Evolutionary conservation across 805 yeast species (phyloP).

Genomic region (Candida namnaoensis): DNA sequence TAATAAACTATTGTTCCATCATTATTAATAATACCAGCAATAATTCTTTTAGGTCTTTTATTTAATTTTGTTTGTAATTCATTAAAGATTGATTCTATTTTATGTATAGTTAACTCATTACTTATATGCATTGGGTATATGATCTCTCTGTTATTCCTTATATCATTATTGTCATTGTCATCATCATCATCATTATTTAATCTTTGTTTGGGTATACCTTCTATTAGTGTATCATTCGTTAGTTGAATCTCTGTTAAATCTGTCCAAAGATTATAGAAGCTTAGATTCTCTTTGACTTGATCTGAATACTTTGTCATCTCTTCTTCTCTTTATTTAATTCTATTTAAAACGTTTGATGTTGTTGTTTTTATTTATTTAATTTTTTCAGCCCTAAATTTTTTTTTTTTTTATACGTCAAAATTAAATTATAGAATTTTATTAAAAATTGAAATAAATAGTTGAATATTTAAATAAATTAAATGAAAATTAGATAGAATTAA

Average conservation of each 20-base stretch:
- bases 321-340: too few relatives aligned
- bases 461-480: too few relatives aligned
- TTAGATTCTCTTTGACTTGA: conserved; percentile 14
- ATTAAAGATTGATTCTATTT: conserved; percentile 32
- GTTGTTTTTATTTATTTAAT: too few relatives aligned
- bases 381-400: too few relatives aligned
- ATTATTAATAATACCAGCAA: conserved; percentile 47
- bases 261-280: conserved; percentile 15
- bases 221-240: conserved; percentile 2
- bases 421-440: too few relatives aligned
- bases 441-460: too few relatives aligned
- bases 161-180: neutral
- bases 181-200: neutral
- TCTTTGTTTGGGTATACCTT: conserved; percentile 15
- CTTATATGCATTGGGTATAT: conserved; percentile 28
- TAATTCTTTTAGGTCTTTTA: conserved; percentile 32
- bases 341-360: too few relatives aligned
- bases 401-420: too few relatives aligned
- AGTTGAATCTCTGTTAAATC: conserved; percentile 7
- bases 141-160: too few relatives aligned
- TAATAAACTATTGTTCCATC: conserved; percentile 72
- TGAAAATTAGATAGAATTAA: too few relatives aligned
- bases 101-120: conserved; percentile 24
- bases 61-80: conserved; percentile 9
- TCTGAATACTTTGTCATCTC: neutral